Base-by-base conservation (phyloP, 2,329 filamentous ascomycete species). In the Didymella glomerata region DNA sequence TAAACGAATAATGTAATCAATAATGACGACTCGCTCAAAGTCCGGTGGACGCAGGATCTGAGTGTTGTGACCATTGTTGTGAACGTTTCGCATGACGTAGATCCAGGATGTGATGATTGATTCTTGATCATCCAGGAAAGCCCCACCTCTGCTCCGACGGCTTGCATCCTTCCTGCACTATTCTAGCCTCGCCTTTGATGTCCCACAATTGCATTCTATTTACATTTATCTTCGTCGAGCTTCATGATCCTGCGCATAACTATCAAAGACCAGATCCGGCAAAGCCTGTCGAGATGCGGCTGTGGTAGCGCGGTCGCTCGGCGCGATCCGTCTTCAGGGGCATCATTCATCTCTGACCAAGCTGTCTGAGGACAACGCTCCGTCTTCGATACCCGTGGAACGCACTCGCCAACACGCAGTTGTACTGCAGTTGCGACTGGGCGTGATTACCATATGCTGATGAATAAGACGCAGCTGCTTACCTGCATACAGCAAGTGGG, bases 381-480 rank as follows among this genome's bases (percentile, higher is more conserved):
- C 40, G n/a, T 30, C 28, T 18, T 41, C 18, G 40, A 48, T 3
- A 13, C 11, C 8, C 16, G 24, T 14, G 16, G 16, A 13, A 1
- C 34, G 50, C 47, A 28, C 27, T 24, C 14, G 22, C 34, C 32
- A 28, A 25, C 32, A 16, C 34, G 10, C 25, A 27, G 4, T 10
- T 16, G 3, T 42, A 14, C 11, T 25, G 34, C 18, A 11, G 11
- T 34, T 4, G 11, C 24, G 25, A 42, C 28, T 42, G 28, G 49
- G 18, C 24, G n/a, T 24, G 40, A 34, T 57, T 48, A 62, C 32
- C 16, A 61, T 9, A 47, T 57, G 66, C 60, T 68, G 62, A 68
- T 68, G 63, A 65, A 64, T 24, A 65, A 64, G 53, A 22, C 13
- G 46, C 6, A n/a, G n/a, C 44, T 62, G 67, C 67, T 69, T 60